A percentile compares a stretch with the other conserved stretches of the same genome.
Conservation (phyloP, 202 grass and related monocot genomes). For the Carex arenaria region DNA sequence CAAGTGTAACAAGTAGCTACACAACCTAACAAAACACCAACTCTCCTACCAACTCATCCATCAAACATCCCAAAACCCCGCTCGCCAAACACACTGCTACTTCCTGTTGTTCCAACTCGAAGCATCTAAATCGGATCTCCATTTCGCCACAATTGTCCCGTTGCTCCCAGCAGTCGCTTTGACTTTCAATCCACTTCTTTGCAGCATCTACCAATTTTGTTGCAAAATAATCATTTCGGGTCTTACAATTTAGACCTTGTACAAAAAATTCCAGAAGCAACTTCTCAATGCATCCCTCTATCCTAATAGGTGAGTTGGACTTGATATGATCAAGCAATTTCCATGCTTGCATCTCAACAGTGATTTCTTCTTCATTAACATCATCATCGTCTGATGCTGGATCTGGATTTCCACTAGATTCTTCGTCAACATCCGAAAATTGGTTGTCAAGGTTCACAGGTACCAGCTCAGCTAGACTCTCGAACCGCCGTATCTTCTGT, state of each 20-base stretch:
- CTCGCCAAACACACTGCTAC: conserved; percentile 27
- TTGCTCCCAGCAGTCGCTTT: not conserved
- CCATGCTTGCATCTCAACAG: not conserved
- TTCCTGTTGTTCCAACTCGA: conserved; percentile 28
- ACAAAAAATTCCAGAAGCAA: conserved; percentile 62
- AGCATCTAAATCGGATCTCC: conserved; percentile 42
- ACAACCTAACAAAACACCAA: conserved; percentile 3
- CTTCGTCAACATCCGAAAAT: conserved; percentile 26
- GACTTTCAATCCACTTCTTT: conserved; percentile 33
- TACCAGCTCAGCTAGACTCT: conserved; percentile 29
- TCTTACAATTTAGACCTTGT: conserved; percentile 12
- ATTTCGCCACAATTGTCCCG: not conserved
- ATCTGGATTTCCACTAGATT: not conserved
- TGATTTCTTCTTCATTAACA: not conserved
- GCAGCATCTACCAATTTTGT: conserved; percentile 26
- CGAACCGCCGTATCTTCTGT: conserved; percentile 57
- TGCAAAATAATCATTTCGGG: not conserved
- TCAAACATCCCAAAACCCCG: conserved; percentile 31
- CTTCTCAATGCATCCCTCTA: conserved; percentile 22
- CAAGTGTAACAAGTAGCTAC: not conserved
- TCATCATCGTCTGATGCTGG: conserved; percentile 19
- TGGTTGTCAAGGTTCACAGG: conserved; percentile 31
- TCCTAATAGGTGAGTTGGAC: not conserved
- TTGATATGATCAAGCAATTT: conserved; percentile 27
- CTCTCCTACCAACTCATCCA: conserved; percentile 41